phyloP scores from a whole-genome alignment of 2,329 filamentous ascomycete species.

The Corinectria fuckeliana region DNA sequence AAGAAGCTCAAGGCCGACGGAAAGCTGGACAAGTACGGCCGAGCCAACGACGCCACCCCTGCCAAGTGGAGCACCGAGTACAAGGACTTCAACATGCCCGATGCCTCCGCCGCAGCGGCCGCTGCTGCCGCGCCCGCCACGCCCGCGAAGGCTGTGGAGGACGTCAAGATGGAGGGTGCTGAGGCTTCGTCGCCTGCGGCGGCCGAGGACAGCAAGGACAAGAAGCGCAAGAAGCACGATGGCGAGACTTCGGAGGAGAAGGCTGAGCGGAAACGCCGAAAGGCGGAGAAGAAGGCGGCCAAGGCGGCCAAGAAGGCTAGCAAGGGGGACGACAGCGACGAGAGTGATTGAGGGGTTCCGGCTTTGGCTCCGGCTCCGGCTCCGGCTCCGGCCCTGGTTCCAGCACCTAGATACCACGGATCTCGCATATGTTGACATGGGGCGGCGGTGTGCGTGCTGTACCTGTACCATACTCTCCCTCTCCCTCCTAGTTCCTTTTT shows the following conservation, averaged over 20 bases:
- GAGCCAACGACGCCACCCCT: constrained; percentile 89
- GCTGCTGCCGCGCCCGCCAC: constrained; percentile 53
- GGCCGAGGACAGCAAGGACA: constrained; percentile 64
- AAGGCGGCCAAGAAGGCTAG: constrained; percentile 63
- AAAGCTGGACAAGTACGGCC: constrained; percentile 97
- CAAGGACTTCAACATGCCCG: constrained; percentile 79
- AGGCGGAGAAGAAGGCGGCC: constrained; percentile 66
- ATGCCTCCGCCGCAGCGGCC: constrained; percentile 53
- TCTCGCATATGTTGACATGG: constrained; percentile 34
- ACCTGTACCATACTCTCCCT: constrained; percentile 39
- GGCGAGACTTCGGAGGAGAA: constrained; percentile 76
- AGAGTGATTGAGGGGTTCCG: constrained; percentile 53
- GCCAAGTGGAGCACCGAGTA: constrained; percentile 92
- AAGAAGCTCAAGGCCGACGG: constrained; percentile 99
- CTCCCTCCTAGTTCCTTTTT: too few species aligned
- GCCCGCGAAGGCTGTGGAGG: constrained; percentile 46
- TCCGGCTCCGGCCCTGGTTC: too few species aligned
- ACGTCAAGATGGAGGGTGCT: constrained; percentile 45
- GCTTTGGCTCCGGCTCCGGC: too few species aligned
- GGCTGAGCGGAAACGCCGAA: constrained; percentile 65
- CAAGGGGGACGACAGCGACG: constrained; percentile 59
- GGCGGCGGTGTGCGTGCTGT: constrained; percentile 37
- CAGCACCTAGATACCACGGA: constrained; percentile 29
- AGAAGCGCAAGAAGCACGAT: constrained; percentile 82
- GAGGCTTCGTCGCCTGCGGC: constrained; percentile 46